phyloP scores from a whole-genome alignment of 2,329 filamentous ascomycete species.

The Esteya vermicola region DNA sequence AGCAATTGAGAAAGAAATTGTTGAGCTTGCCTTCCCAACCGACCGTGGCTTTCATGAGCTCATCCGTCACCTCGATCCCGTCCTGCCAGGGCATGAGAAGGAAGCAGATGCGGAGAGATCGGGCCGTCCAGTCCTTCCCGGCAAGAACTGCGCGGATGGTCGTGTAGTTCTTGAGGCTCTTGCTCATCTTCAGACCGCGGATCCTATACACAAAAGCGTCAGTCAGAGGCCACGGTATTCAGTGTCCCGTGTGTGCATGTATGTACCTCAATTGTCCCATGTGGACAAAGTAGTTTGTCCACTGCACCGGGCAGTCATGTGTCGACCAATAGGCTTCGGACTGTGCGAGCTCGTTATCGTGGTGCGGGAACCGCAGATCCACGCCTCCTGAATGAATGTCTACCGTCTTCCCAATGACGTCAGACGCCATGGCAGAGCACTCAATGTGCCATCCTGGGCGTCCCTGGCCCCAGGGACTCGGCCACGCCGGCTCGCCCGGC shows the following conservation, averaged over 20 bases:
- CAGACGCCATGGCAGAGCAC: background rate
- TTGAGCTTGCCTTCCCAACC: background rate
- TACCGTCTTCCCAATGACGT: background rate
- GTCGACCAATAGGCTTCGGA: background rate
- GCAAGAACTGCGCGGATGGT: background rate
- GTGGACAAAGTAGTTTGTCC: background rate
- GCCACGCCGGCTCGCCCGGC: background rate
- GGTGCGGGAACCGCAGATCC: background rate
- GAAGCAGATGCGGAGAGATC: background rate
- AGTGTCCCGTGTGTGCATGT: too few relatives aligned
- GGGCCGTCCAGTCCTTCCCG: background rate
- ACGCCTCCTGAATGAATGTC: background rate
- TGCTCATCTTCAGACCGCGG: background rate
- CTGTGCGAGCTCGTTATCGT: background rate
- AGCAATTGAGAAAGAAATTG: background rate
- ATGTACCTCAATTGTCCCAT: background rate
- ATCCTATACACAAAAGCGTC: too few relatives aligned
- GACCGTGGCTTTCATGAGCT: background rate
- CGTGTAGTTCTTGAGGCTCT: background rate
- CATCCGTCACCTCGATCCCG: background rate
- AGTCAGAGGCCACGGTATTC: too few relatives aligned
- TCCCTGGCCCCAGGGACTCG: background rate
- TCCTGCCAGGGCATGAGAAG: background rate
- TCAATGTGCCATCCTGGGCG: background rate
- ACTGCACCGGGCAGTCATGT: background rate